Evolutionary conservation across 2,329 filamentous ascomycete genomes (phyloP).

Genomic region (Fusarium marasasianum): DNA sequence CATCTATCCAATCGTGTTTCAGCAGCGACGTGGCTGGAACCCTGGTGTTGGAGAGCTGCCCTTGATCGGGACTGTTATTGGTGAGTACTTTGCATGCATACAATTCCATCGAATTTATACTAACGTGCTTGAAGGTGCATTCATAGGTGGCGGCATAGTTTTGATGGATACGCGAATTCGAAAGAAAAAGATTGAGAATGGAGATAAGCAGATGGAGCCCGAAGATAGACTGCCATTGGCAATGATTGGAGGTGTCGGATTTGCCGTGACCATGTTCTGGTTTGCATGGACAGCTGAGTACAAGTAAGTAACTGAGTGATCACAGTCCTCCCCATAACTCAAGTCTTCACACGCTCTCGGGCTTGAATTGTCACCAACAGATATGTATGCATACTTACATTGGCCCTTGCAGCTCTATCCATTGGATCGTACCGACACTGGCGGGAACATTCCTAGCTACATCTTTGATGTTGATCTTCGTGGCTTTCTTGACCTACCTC

Average conservation of each 20-base stretch:
- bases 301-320: neutral
- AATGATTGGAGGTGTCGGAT: conserved; percentile 32
- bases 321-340: too few species aligned
- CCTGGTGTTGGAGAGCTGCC: conserved; percentile 30
- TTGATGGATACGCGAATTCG: conserved; percentile 24
- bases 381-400: neutral
- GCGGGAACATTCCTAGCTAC: conserved; percentile 28
- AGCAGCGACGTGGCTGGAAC: conserved; percentile 50
- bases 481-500: conserved; percentile 31
- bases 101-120: too few species aligned
- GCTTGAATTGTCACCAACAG: neutral
- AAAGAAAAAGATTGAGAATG: conserved; percentile 14
- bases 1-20: conserved; percentile 72
- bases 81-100: neutral
- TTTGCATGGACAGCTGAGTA: conserved; percentile 36
- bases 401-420: conserved; percentile 1
- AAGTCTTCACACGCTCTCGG: neutral
- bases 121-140: conserved; percentile 14
- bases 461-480: conserved; percentile 35
- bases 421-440: conserved; percentile 33
- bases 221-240: conserved; percentile 32
- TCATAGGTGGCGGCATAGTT: conserved; percentile 24
- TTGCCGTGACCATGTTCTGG: conserved; percentile 36
- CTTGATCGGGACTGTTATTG: conserved; percentile 33
- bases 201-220: conserved; percentile 20